These are phyloP conservation scores for Penicillium simplicissimum DNA, from an alignment of 495 filamentous ascomycete species.

Conservation along the genomic window DNA sequence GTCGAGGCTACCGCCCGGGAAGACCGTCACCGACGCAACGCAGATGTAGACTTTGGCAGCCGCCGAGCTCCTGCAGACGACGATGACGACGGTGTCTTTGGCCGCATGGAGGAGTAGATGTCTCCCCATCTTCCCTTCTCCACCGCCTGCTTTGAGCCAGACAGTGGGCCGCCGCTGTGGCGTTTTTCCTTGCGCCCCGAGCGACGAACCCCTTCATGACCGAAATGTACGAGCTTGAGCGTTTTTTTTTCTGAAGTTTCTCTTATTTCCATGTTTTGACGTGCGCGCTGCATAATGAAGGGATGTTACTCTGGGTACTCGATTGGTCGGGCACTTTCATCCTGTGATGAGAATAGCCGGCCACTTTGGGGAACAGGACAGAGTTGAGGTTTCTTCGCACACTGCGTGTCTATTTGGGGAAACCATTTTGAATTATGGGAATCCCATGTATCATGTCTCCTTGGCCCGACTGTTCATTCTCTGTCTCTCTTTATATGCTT, in stretches of 20 bases:
- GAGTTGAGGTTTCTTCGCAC: conserved; percentile 15
- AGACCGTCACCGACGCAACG: conserved; percentile 56
- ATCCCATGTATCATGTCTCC: conserved; percentile 36
- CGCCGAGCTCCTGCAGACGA: conserved; percentile 72
- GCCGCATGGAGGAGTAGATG: conserved; percentile 86
- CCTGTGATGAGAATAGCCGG: neutral
- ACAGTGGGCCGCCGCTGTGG: conserved; percentile 6
- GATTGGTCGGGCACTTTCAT: conserved; percentile 1
- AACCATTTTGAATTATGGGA: conserved; percentile 13
- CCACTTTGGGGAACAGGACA: neutral
- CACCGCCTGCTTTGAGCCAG: neutral
- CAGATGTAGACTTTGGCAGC: conserved; percentile 78
- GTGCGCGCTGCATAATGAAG: conserved; percentile 26
- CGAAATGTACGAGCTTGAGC: conserved; percentile 47
- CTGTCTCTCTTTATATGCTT: conserved; percentile 12
- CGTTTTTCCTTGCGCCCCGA: conserved; percentile 13
- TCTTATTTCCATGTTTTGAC: conserved; percentile 33
- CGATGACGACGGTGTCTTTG: conserved; percentile 94
- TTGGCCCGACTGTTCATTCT: conserved; percentile 31
- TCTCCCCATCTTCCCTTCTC: neutral
- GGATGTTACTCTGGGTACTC: conserved; percentile 6
- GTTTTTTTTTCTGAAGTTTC: conserved; percentile 29
- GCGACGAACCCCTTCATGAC: conserved; percentile 32
- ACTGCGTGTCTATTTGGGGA: conserved; percentile 26
- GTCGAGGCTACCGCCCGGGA: conserved; percentile 37